phyloP scores from a whole-genome alignment of 495 filamentous ascomycete species.

The Patellaria atrata region DNA sequence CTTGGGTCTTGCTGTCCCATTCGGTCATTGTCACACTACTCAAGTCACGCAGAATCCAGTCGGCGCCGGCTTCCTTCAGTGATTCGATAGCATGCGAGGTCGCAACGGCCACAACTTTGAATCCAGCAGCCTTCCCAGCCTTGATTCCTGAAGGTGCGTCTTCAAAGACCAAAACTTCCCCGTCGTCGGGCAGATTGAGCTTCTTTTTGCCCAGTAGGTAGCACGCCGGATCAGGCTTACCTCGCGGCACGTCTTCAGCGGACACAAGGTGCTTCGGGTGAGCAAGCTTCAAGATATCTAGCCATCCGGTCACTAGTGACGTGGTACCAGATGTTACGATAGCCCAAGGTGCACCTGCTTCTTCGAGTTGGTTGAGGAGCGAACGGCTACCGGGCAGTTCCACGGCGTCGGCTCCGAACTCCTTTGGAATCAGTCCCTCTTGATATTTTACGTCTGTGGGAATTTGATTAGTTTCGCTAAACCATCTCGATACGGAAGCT shows the following conservation, averaged over 20 bases:
- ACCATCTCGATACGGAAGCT: constrained; percentile 24
- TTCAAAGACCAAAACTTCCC: constrained; percentile 65
- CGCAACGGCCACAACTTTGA: constrained; percentile 71
- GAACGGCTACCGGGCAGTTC: constrained; percentile 61
- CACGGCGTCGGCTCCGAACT: constrained; percentile 60
- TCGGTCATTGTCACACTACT: constrained; percentile 38
- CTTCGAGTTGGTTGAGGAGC: constrained; percentile 44
- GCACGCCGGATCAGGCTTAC: constrained; percentile 82
- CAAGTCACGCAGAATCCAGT: constrained; percentile 80
- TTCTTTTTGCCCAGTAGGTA: constrained; percentile 57
- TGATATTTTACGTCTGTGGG: constrained; percentile 57
- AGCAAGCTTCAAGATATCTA: constrained; percentile 61
- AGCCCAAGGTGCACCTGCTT: constrained; percentile 55
- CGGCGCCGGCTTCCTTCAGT: constrained; percentile 57
- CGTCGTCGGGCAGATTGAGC: constrained; percentile 38
- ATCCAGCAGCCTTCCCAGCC: constrained; percentile 80
- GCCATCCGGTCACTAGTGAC: constrained; percentile 75
- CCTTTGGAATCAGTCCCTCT: constrained; percentile 62
- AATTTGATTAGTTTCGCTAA: no score
- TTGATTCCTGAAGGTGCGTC: constrained; percentile 86
- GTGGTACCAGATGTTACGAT: constrained; percentile 84
- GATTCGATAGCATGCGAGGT: constrained; percentile 69
- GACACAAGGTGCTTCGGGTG: constrained; percentile 60
- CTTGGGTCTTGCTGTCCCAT: constrained; percentile 22
- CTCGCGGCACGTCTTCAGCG: constrained; percentile 71